phyloP scores from a whole-genome alignment of 306 rosid genomes.

The Vicia villosa region DNA sequence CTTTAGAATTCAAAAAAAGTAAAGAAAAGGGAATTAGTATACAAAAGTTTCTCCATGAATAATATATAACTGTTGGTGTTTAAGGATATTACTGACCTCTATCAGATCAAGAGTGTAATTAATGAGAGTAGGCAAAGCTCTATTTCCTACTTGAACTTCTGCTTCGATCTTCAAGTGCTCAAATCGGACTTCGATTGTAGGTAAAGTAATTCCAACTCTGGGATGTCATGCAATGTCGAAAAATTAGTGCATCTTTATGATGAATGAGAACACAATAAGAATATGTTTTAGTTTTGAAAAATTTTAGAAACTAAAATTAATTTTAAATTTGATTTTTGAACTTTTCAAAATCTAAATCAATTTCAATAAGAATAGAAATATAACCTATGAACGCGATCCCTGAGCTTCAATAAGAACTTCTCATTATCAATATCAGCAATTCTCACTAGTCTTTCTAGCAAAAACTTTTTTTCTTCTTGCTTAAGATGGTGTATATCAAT shows the following conservation, averaged over 20 bases:
- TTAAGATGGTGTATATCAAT: constrained; percentile 65
- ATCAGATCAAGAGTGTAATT: constrained; percentile 21
- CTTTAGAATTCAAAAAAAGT: not conserved
- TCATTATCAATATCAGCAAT: constrained; percentile 75
- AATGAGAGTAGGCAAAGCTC: constrained; percentile 37
- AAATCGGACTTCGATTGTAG: constrained; percentile 43
- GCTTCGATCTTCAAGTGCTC: constrained; percentile 3
- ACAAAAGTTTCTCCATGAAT: not conserved
- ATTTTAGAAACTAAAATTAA: too few relatives aligned
- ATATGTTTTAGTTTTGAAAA: too few relatives aligned
- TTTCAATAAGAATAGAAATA: not conserved
- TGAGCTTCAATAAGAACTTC: constrained; percentile 68
- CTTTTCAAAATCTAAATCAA: too few relatives aligned
- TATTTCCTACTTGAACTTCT: constrained; percentile 21
- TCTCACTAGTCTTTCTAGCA: constrained; percentile 67
- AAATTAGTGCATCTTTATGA: not conserved
- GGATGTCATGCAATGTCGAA: not conserved
- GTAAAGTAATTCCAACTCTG: constrained; percentile 63
- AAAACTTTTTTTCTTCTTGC: constrained; percentile 52
- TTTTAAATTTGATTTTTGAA: too few relatives aligned
- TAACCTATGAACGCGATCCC: constrained; percentile 60
- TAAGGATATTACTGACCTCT: constrained; percentile 27
- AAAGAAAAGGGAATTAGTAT: not conserved
- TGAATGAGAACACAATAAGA: not conserved
- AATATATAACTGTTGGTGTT: not conserved